Percentiles rank a stretch among this genome's conserved stretches.
Conservation (phyloP, 177 flowering plant species). For the Vitis hybrid region DNA sequence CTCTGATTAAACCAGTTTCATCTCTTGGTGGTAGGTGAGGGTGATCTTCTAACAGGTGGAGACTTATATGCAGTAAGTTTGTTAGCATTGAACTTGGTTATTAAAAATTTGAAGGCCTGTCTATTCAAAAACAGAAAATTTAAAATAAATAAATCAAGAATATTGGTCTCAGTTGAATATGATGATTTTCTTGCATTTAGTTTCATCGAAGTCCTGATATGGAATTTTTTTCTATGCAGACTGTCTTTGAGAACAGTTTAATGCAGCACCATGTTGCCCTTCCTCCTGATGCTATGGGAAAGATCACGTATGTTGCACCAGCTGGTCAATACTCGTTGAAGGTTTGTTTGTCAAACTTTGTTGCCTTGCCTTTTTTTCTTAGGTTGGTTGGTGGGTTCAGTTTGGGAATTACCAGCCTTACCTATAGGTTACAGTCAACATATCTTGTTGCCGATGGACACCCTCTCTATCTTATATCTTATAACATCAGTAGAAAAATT, state of each 20-base stretch:
- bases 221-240: constrained; percentile 47
- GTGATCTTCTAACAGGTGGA: constrained; percentile 96
- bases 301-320: constrained; percentile 83
- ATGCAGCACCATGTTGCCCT: constrained; percentile 94
- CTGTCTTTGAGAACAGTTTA: constrained; percentile 90
- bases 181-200: neutral
- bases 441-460: too few relatives aligned
- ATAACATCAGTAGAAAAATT: too few relatives aligned
- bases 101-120: neutral
- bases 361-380: neutral
- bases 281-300: constrained; percentile 97
- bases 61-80: constrained; percentile 95
- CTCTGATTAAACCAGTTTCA: neutral
- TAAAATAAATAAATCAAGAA: neutral
- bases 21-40: constrained; percentile 65
- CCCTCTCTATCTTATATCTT: too few relatives aligned
- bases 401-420: too few relatives aligned
- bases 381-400: neutral
- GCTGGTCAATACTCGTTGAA: constrained; percentile 90
- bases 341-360: constrained; percentile 41
- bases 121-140: too few relatives aligned
- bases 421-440: too few relatives aligned
- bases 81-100: constrained; percentile 3
- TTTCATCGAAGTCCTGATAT: constrained; percentile 3
- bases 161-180: neutral